Evolutionary conservation across 805 yeast species (phyloP).

Genomic region (Candida corydali): DNA sequence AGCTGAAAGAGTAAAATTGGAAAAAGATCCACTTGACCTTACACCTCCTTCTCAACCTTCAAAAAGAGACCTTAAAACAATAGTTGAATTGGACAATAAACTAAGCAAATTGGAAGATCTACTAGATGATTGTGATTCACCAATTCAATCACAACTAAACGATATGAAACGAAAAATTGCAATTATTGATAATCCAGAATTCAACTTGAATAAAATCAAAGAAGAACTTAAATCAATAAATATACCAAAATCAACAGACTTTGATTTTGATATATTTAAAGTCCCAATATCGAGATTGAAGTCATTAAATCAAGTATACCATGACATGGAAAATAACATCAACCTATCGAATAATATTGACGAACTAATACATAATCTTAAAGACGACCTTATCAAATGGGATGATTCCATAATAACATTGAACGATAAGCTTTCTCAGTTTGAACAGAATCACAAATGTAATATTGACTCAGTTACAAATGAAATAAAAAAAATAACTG

Average conservation of each 20-base stretch:
- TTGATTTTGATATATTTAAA: constrained; percentile 1
- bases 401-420: constrained; percentile 18
- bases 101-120: constrained; percentile 18
- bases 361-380: constrained; percentile 18
- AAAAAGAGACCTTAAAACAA: constrained; percentile 6
- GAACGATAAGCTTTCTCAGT: constrained; percentile 20
- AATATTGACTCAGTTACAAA: neutral
- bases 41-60: constrained; percentile 7
- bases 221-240: constrained; percentile 18
- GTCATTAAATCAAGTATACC: constrained; percentile 28
- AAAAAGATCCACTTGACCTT: neutral
- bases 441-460: constrained; percentile 14
- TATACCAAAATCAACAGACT: constrained; percentile 13
- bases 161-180: constrained; percentile 31
- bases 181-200: constrained; percentile 33
- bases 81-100: constrained; percentile 23
- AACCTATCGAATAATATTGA: constrained; percentile 24
- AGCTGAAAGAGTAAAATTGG: neutral
- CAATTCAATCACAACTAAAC: constrained; percentile 23
- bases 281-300: constrained; percentile 28
- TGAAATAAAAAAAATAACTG: too few species aligned
- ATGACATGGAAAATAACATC: constrained; percentile 26
- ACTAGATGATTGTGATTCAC: constrained; percentile 16
- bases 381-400: constrained; percentile 29
- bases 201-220: constrained; percentile 20